Percentiles rank a stretch among this genome's conserved stretches.
These are phyloP conservation scores for Hyphopichia fennica DNA, from an alignment of 1,139 yeast genomes.

Conservation along the genomic window DNA sequence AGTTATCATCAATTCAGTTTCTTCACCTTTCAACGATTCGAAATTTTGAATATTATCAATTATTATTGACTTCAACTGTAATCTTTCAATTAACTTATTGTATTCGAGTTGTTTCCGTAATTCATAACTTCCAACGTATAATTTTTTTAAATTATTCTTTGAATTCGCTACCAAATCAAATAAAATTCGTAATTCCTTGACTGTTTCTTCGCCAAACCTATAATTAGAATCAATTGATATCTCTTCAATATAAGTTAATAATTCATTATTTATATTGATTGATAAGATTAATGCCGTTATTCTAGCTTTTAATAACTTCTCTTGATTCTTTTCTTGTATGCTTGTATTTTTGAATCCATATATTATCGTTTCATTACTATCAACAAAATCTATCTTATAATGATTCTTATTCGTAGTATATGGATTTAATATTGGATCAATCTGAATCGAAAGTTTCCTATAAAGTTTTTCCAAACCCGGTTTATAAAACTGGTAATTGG, in stretches of 20 bases:
- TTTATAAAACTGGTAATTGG: constrained; percentile 36
- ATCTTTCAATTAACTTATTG: neutral
- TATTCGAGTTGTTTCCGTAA: constrained; percentile 11
- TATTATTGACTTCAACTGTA: constrained; percentile 8
- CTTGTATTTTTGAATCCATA: constrained; percentile 22
- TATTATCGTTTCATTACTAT: constrained; percentile 21
- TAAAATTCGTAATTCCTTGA: constrained; percentile 10
- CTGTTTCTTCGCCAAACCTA: constrained; percentile 5
- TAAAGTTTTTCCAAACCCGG: constrained; percentile 36
- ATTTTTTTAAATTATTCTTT: constrained; percentile 8
- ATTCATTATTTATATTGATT: constrained; percentile 26
- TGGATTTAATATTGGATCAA: constrained; percentile 19
- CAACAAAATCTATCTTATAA: constrained; percentile 23
- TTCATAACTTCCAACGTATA: constrained; percentile 15
- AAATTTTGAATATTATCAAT: constrained; percentile 9
- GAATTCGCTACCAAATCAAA: constrained; percentile 4
- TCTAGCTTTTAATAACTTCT: constrained; percentile 28
- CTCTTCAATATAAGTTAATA: constrained; percentile 22
- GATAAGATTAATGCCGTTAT: constrained; percentile 26
- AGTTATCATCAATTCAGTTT: constrained; percentile 5
- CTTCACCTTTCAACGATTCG: neutral
- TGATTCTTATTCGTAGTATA: constrained; percentile 9
- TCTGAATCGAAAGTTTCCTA: constrained; percentile 24
- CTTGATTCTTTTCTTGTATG: constrained; percentile 12
- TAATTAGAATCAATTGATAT: constrained; percentile 9